These are phyloP conservation scores for Phytophthora cryptogea DNA, from an alignment of 352 stramenopile genomes.

Conservation along the genomic window DNA sequence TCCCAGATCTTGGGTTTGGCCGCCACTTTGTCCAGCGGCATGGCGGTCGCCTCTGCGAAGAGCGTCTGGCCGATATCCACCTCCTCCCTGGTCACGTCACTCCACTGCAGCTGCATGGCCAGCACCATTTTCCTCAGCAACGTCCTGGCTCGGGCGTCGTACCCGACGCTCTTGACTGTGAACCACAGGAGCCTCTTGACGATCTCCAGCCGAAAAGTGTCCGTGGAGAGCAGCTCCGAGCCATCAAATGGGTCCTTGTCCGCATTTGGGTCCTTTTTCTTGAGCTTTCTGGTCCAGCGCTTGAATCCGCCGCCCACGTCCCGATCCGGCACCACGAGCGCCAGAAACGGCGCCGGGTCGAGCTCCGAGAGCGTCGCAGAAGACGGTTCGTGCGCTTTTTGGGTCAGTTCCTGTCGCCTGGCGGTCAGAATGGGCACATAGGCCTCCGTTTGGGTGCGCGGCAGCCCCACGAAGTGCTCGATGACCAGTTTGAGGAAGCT, in stretches of 20 bases:
- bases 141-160: slow-evolving; percentile 69
- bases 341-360: slow-evolving; percentile 65
- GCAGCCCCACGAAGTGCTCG: slow-evolving; percentile 63
- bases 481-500: slow-evolving; percentile 66
- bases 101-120: slow-evolving; percentile 63
- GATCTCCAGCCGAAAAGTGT: slow-evolving; percentile 60
- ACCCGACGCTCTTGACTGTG: slow-evolving; percentile 74
- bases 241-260: slow-evolving; percentile 15
- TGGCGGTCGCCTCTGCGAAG: slow-evolving; percentile 72
- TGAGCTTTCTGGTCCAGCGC: slow-evolving; percentile 35
- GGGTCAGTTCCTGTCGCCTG: slow-evolving; percentile 21
- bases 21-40: slow-evolving; percentile 67
- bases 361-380: slow-evolving; percentile 27
- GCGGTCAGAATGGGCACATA: slow-evolving; percentile 75
- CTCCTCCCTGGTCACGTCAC: slow-evolving; percentile 68
- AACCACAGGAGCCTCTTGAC: slow-evolving; percentile 81
- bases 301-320: slow-evolving; percentile 25
- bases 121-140: slow-evolving; percentile 55
- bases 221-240: slow-evolving; percentile 25
- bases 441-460: slow-evolving; percentile 56
- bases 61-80: slow-evolving; percentile 67
- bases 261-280: slow-evolving; percentile 31
- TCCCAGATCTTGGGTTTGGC: slow-evolving; percentile 68
- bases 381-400: slow-evolving; percentile 29
- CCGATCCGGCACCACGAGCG: slow-evolving; percentile 50